Evolutionary conservation across 1,284 basidiomycete genomes (phyloP).

Genomic region (Mycena sp.): DNA sequence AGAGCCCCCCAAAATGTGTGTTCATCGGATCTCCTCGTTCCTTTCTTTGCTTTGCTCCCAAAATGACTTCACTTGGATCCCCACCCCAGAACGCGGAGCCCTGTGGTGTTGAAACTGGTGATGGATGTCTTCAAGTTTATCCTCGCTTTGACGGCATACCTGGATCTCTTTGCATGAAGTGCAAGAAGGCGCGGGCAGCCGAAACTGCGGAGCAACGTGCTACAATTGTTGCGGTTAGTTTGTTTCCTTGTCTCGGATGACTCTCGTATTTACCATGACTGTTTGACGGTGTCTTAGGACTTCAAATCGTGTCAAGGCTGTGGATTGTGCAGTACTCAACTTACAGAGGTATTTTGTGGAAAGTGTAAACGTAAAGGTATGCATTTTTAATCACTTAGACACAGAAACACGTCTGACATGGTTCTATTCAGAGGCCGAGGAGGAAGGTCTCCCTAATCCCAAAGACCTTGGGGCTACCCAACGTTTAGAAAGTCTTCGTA

Average conservation of each 20-base stretch:
- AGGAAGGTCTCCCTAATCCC: background rate
- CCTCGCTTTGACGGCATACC: background rate
- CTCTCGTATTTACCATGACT: too few relatives aligned
- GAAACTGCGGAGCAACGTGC: background rate
- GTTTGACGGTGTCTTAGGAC: background rate
- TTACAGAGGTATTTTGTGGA: background rate
- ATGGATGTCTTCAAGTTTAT: constrained; percentile 2
- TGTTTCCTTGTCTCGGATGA: background rate
- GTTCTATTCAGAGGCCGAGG: background rate
- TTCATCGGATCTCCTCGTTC: too few relatives aligned
- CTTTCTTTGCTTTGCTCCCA: too few relatives aligned
- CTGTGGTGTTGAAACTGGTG: background rate
- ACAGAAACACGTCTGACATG: too few relatives aligned
- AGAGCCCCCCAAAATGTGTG: too few relatives aligned
- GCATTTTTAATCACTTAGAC: background rate
- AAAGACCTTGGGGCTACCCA: background rate
- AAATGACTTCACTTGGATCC: too few relatives aligned
- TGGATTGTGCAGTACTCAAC: background rate
- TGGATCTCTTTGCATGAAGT: constrained; percentile 8
- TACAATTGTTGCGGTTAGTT: background rate
- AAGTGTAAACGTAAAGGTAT: background rate
- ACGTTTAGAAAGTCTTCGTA: background rate
- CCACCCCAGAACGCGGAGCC: background rate
- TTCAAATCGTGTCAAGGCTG: background rate
- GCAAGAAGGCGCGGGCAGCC: background rate